Evolutionary conservation across 192 early-diverging fungal species (phyloP), one percentile per base, ranked within the genome.

Genomic region (Rhizoclosmatium globosum): DNA sequence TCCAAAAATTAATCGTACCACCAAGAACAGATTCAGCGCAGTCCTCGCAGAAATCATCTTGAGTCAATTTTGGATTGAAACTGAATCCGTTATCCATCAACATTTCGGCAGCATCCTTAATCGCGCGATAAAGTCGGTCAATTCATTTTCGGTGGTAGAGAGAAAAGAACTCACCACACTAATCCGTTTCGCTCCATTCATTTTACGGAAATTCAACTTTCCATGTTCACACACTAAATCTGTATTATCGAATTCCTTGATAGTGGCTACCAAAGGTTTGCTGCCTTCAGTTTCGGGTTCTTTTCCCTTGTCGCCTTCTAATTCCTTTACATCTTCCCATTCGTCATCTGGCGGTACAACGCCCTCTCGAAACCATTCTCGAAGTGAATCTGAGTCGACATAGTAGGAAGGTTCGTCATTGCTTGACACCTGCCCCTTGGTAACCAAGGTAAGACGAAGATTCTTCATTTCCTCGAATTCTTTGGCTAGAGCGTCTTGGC

Each of bases 331-430:
- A 56, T 53, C 47, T 11, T 62, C 60, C 4, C 19, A 7, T 31
- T 62, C 60, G 60, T 19, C 4, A 4, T 47, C 72, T 17, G 72
- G 46, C 38, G 72, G 23, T 11, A 46, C 38, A n/a, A 74, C 11
- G 43, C 72, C 72, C 23, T 60, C 72, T 43, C 39, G 9, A 19
- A 74, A 23, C 72, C 72, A 74, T 13, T 3, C 38, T 60, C 44
- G 19, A 15, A 74, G n/a, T n/a, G 9, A 23, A 15, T 62, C 44
- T 13, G 44, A 45, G 43, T 74, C 59, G 4, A 74, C 58, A 47
- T 74, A 74, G 59, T 64, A 62, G 31, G 31, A 74, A 2, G 72
- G 72, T 9, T 74, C 72, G n/a, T 13, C 39, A 41, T 74, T 59
- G 19, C 41, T 17, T 23, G 13, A 47, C 7, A 74, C 72, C 9